Evolutionary conservation across 192 early-diverging fungal genomes (phyloP).

Genomic region (Cetraspora pellucida): DNA sequence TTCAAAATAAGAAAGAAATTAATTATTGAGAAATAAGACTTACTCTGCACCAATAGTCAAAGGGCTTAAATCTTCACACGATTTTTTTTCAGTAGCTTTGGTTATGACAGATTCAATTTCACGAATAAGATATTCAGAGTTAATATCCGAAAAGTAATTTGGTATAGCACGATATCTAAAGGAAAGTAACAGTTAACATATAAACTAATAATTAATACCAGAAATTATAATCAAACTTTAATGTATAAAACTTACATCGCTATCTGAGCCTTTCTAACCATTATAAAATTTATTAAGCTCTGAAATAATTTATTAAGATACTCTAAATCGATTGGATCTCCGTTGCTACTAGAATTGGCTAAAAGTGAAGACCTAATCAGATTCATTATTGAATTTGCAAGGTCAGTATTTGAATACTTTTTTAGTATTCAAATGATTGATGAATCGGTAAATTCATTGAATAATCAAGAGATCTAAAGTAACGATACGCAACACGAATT

Average conservation of each 20-base stretch:
- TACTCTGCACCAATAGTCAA: slow-evolving; percentile 40
- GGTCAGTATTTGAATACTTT: not conserved
- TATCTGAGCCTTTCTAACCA: slow-evolving; percentile 27
- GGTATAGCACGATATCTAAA: slow-evolving; percentile 39
- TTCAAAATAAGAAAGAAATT: too few relatives aligned
- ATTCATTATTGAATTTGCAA: slow-evolving; percentile 18
- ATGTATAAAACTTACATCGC: not conserved
- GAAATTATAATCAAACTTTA: not conserved
- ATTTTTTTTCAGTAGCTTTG: slow-evolving; percentile 1
- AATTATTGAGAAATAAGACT: not conserved
- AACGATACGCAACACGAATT: not conserved
- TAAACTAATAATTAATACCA: not conserved
- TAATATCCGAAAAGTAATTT: slow-evolving; percentile 26
- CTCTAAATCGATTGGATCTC: slow-evolving; percentile 1
- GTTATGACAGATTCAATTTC: slow-evolving; percentile 31
- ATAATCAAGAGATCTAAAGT: not conserved
- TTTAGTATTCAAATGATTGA: not conserved
- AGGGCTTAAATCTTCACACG: slow-evolving; percentile 23
- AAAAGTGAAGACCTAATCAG: not conserved
- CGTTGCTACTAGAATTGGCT: not conserved
- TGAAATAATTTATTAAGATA: not conserved
- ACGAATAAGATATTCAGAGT: slow-evolving; percentile 26
- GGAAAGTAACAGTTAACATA: not conserved
- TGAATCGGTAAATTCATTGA: not conserved
- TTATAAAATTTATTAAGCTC: slow-evolving; percentile 29